phyloP scores from a whole-genome alignment of 75 land plant genomes.

The Ceratopteris richardii region DNA sequence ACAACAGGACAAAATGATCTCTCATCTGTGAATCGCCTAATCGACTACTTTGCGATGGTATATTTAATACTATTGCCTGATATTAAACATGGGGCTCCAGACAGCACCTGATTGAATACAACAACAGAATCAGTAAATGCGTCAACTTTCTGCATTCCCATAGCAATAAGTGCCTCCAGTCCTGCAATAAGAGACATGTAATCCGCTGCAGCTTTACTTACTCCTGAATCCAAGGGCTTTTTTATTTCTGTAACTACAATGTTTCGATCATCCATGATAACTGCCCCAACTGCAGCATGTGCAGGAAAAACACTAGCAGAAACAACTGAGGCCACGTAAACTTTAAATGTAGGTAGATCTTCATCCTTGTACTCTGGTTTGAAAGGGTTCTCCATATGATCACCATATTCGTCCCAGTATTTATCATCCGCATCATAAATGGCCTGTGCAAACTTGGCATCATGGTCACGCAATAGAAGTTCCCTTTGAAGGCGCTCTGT shows the following conservation, averaged over 20 bases:
- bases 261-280: slow-evolving; percentile 26
- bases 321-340: neutral
- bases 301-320: neutral
- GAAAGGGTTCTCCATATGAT: slow-evolving; percentile 32
- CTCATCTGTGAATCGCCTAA: no score
- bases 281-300: slow-evolving; percentile 31
- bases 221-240: slow-evolving; percentile 55
- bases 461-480: slow-evolving; percentile 28
- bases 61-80: no score
- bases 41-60: no score
- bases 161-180: slow-evolving; percentile 19
- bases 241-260: slow-evolving; percentile 28
- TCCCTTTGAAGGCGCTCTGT: slow-evolving; percentile 26
- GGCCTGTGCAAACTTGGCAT: slow-evolving; percentile 32
- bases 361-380: slow-evolving; percentile 11
- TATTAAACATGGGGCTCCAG: no score
- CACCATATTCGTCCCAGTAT: slow-evolving; percentile 41
- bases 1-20: no score
- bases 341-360: neutral
- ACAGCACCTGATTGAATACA: slow-evolving; percentile 36
- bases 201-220: slow-evolving; percentile 41
- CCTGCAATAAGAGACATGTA: slow-evolving; percentile 56
- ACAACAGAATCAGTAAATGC: slow-evolving; percentile 24
- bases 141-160: slow-evolving; percentile 29
- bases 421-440: slow-evolving; percentile 22